Base-by-base conservation (phyloP, 768 basidiomycete species). In the Boletus huronensis region DNA sequence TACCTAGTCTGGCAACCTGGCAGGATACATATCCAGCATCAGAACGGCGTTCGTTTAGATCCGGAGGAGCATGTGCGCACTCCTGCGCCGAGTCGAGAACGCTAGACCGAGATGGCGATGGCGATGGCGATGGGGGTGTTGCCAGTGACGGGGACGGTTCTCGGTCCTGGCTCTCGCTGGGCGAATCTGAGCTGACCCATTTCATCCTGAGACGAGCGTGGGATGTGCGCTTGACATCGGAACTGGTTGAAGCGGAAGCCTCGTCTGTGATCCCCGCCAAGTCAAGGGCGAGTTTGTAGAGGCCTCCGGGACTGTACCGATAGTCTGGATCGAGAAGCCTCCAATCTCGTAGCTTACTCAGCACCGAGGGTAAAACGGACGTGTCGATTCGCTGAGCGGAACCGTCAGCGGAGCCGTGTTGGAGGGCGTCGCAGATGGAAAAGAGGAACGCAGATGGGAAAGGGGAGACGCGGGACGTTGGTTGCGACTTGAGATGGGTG, bases 271-370 rank as follows among this genome's bases (percentile, higher is more conserved):
- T 60, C 13, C 34, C 43, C n/a, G 57, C 60, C 54, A 68, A 35
- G 39, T 60, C 63, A 21, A 61, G 40, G 2, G 67, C 67, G 43
- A 69, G 59, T 16, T 26, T 55, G 35, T 51, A 48, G 23, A 64
- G 14, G 7, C 55, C 57, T 8, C 38, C 43, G 28, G 50, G 23
- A 31, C 60, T 59, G 51, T 23, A 46, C 6, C 64, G 67, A 51
- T 53, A 17, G 0, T 43, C 42, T 21, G 47, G 54, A 31, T 64
- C 60, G 21, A 66, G 57, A 41, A 69, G 52, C 41, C 67, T 60
- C 67, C 67, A 68, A 8, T 50, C 52, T 17, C 65, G 59, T 41
- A 68, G 54, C 53, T 48, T 67, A 17, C 41, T 46, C 55, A 68
- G 50, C 17, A 67, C 67, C 48, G 14, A 54, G 38, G 67, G 64